These are phyloP conservation scores for Chenopodium berlandieri DNA, from an alignment of 148 eudicot genomes.

Conservation along the genomic window DNA sequence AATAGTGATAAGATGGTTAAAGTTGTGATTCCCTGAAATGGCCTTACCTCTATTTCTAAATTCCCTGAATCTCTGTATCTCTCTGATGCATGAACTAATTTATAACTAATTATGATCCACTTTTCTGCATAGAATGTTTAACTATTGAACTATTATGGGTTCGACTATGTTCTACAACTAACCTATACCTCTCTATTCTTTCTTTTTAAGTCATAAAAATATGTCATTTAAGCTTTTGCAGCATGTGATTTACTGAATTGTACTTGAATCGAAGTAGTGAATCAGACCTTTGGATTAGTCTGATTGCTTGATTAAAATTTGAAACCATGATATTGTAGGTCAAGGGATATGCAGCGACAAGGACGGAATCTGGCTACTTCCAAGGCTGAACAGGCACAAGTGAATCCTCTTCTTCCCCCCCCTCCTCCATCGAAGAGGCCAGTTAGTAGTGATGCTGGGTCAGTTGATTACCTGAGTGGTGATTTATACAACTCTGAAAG, in stretches of 20 bases:
- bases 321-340: conserved; percentile 40
- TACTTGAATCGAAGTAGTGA: background rate
- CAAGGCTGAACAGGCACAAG: conserved; percentile 32
- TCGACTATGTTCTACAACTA: background rate
- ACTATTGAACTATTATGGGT: background rate
- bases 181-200: too few relatives aligned
- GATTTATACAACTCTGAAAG: conserved; percentile 46
- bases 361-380: conserved; percentile 33
- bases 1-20: background rate
- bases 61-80: background rate
- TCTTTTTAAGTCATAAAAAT: background rate
- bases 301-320: background rate
- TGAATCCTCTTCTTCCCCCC: conserved; percentile 68
- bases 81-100: background rate
- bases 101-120: background rate
- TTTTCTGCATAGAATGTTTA: background rate
- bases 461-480: conserved; percentile 68
- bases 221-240: background rate
- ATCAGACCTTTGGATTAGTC: background rate
- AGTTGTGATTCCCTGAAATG: background rate
- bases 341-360: conserved; percentile 63
- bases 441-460: conserved; percentile 29
- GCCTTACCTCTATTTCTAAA: background rate
- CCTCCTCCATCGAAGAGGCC: conserved; percentile 73
- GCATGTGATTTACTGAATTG: background rate